Conservation (phyloP, 192 early-diverging fungal species). For the Powellomyces hirtus region DNA sequence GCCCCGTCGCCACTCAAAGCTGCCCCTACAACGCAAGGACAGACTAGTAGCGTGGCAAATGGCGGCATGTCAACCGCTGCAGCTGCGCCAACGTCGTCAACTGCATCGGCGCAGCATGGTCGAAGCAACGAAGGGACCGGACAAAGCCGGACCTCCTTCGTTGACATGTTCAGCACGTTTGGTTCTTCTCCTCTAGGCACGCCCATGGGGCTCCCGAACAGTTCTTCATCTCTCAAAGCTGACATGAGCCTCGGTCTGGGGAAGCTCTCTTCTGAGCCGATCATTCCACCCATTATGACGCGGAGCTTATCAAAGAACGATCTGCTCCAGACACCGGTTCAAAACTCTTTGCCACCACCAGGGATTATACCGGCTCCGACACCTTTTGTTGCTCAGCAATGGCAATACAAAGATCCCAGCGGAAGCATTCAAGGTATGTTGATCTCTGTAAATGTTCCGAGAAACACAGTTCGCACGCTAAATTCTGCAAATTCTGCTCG, state of each 20-base stretch:
- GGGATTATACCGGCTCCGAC: conserved; percentile 10
- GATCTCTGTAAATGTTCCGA: not conserved
- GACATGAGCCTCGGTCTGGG: not conserved
- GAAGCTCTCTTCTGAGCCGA: not conserved
- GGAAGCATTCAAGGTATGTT: conserved; percentile 68
- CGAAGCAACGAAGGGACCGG: not conserved
- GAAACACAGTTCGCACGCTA: not conserved
- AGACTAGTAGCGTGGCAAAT: not conserved
- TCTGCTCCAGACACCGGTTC: not conserved
- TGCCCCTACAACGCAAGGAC: too few relatives aligned
- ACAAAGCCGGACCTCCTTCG: conserved; percentile 6
- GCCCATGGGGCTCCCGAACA: not conserved
- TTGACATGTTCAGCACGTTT: conserved; percentile 26
- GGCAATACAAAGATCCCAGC: conserved; percentile 85
- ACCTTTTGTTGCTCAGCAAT: conserved; percentile 38
- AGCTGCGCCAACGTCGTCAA: not conserved
- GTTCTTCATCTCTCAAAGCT: not conserved
- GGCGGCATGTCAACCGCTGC: not conserved
- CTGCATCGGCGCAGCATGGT: not conserved
- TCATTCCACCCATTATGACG: conserved; percentile 2
- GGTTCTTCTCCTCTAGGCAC: conserved; percentile 3
- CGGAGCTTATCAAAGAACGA: conserved; percentile 8
- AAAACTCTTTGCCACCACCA: not conserved
- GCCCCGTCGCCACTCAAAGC: not conserved
- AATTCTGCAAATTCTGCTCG: not conserved